Conservation (phyloP, 257 asterid species). For the Mentha longifolia region DNA sequence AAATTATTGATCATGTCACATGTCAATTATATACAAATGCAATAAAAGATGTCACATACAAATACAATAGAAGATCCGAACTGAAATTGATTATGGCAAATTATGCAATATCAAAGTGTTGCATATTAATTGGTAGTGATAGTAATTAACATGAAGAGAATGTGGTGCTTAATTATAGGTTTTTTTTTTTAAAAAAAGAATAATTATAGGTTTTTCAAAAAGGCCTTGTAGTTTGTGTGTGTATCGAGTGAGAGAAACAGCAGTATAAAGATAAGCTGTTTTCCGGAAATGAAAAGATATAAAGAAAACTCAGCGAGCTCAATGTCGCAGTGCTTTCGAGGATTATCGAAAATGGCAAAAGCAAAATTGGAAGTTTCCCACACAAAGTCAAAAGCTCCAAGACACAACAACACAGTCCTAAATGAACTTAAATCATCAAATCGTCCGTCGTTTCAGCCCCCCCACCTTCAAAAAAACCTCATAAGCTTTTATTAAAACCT, state of each 20-base stretch:
- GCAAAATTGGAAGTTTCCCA: slow-evolving; percentile 46
- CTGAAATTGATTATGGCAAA: too few relatives aligned
- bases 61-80: too few relatives aligned
- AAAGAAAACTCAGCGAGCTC: slow-evolving; percentile 46
- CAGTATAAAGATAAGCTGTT: not conserved
- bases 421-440: slow-evolving; percentile 29
- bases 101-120: too few relatives aligned
- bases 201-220: too few relatives aligned
- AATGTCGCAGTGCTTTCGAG: slow-evolving; percentile 52
- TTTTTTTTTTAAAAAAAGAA: too few relatives aligned
- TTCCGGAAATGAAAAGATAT: not conserved
- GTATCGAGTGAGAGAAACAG: not conserved
- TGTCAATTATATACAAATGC: too few relatives aligned
- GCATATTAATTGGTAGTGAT: too few relatives aligned
- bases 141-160: too few relatives aligned
- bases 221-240: not conserved
- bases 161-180: too few relatives aligned
- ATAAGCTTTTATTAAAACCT: not conserved
- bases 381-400: slow-evolving; percentile 53
- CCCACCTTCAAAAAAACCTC: not conserved
- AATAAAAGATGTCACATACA: too few relatives aligned
- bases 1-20: too few relatives aligned
- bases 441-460: slow-evolving; percentile 38
- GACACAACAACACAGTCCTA: slow-evolving; percentile 35
- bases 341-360: slow-evolving; percentile 48